phyloP scores from a whole-genome alignment of 352 stramenopile species.

The Chrysophaeum taylorii region DNA sequence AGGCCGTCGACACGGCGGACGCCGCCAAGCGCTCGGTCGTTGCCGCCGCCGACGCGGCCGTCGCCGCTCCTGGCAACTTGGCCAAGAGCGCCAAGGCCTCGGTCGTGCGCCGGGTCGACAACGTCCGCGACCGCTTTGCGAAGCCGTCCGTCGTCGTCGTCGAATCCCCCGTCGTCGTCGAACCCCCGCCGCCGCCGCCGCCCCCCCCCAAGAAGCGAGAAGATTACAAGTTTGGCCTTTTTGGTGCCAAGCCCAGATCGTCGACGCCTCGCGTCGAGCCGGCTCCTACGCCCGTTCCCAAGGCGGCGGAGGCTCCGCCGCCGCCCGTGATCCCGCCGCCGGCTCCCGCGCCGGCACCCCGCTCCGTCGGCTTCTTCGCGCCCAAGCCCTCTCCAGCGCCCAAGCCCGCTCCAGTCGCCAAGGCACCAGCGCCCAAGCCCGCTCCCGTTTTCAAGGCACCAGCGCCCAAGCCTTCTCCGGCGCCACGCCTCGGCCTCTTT shows the following conservation, averaged over 20 bases:
- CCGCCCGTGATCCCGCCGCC: background rate
- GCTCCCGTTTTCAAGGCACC: background rate
- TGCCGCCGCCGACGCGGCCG: background rate
- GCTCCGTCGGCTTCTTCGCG: background rate
- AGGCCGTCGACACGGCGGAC: background rate
- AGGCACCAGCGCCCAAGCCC: background rate
- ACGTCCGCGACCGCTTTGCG: background rate
- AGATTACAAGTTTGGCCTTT: background rate
- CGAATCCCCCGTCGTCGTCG: background rate
- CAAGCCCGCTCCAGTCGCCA: background rate
- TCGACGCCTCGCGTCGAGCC: background rate
- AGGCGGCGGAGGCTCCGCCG: background rate
- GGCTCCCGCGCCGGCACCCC: background rate
- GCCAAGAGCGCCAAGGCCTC: background rate
- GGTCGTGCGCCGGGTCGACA: background rate
- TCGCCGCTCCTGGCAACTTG: background rate
- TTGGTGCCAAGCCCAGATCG: background rate
- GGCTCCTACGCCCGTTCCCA: background rate
- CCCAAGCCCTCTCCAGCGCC: background rate
- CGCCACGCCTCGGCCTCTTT: background rate
- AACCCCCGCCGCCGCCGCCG: background rate
- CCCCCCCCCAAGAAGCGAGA: background rate
- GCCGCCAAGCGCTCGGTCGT: background rate
- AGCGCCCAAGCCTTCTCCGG: conserved; percentile 1
- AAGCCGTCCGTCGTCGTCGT: no score